Evolutionary conservation across 345 rosid species (phyloP), one percentile per base, ranked within the genome.

Genomic region (Melastoma malabathricum): DNA sequence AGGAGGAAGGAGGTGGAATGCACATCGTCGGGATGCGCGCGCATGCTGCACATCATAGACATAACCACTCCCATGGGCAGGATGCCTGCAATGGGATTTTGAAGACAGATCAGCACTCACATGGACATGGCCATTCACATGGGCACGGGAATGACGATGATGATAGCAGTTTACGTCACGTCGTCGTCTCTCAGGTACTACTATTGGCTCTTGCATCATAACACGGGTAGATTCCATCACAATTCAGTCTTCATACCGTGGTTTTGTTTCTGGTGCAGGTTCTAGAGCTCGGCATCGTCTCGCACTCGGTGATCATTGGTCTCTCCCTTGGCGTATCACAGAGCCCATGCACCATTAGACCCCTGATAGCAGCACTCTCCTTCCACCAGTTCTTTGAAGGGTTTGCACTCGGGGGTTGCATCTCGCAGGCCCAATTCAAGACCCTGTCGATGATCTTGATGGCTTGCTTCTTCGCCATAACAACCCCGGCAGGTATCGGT

Each of bases 341-440:
- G 38, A 84, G 90, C 52, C 88, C 94, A 3, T 81, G 95, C 67
- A 84, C 98, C 3, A 79, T 92, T 59, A 72, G 38, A 51, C 98
- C 98, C 1, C 73, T 87, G n/a, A 77, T 84, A 4, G 72, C 88
- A 0, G 98, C 98, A 14, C 68, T 87, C 45, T 82, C 95, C 29
- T 92, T 82, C 63, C 98, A 92, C 54, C 98, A 87, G 27, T 84
- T 92, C 74, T 92, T 92, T n/a, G 98, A 92, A 80, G 98, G 97
- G 19, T 79, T 88, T 18, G 95, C 97, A 0, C 86, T 87, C 0
- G 97, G 94, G 44, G 98, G 98, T 31, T 92, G 97, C 76, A 76
- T 84, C 5, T 76, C 94, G 3, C 95, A 87, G 64, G 97, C 98
- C 2, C 77, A 69, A 29, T 76, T 87, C 64, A 81, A 71, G 60